These are phyloP conservation scores for Cordyceps cicadae DNA, from an alignment of 2,329 filamentous ascomycete genomes.

Conservation along the genomic window DNA sequence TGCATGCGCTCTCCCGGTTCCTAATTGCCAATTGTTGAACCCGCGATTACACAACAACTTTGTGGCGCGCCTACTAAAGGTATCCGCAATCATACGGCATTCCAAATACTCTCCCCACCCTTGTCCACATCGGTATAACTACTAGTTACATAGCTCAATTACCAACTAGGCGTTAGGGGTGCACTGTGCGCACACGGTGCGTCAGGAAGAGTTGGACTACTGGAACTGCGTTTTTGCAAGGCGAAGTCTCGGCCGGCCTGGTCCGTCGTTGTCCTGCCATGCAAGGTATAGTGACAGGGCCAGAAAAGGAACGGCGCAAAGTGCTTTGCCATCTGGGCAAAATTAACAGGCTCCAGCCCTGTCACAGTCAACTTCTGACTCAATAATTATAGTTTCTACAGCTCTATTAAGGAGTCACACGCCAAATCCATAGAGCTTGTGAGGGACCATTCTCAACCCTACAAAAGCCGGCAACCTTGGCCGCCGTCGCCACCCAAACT, in stretches of 20 bases:
- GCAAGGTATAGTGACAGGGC: too few relatives aligned
- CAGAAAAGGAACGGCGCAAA: too few relatives aligned
- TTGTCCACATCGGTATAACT: neutral
- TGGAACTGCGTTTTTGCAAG: neutral
- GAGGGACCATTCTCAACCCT: neutral
- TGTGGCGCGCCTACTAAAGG: neutral
- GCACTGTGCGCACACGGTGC: neutral
- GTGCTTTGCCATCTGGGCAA: too few relatives aligned
- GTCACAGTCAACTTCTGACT: too few relatives aligned
- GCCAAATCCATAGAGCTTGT: too few relatives aligned
- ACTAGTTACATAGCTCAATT: neutral
- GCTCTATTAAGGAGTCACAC: too few relatives aligned
- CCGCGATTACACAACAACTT: neutral
- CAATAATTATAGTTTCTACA: neutral
- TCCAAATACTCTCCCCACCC: neutral
- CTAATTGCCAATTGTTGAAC: conserved; percentile 1
- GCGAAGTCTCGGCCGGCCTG: neutral
- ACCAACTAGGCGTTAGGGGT: neutral
- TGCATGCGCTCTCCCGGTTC: neutral
- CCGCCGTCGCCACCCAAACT: neutral
- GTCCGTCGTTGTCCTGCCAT: neutral
- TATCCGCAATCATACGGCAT: neutral
- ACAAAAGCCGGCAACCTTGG: neutral
- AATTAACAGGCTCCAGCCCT: too few relatives aligned
- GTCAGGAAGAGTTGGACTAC: too few relatives aligned